phyloP scores from a whole-genome alignment of 208 protist species.

The Crithidia expoeki region DNA sequence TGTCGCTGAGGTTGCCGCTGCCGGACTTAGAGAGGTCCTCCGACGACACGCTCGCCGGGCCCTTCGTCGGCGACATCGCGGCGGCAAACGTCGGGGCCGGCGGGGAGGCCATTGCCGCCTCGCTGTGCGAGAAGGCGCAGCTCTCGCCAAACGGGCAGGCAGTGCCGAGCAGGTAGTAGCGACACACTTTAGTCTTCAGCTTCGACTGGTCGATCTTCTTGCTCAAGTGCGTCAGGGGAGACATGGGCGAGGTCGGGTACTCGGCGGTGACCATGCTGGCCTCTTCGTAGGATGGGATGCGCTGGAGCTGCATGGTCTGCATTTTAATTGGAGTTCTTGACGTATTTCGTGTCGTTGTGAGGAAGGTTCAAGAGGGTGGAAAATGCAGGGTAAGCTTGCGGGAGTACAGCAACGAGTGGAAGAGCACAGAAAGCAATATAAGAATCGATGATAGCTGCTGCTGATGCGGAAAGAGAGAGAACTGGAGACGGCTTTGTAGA shows the following conservation, averaged over 20 bases:
- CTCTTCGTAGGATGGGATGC: conserved; percentile 44
- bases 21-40: conserved; percentile 39
- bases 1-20: conserved; percentile 29
- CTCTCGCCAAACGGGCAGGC: conserved; percentile 80
- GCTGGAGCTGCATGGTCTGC: conserved; percentile 27
- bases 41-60: conserved; percentile 23
- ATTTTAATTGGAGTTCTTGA: too few species aligned
- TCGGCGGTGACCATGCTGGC: conserved; percentile 34
- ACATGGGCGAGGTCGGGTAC: conserved; percentile 31
- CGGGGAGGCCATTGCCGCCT: conserved; percentile 33
- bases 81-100: conserved; percentile 15
- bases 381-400: neutral
- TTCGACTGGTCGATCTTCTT: conserved; percentile 84
- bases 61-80: conserved; percentile 17
- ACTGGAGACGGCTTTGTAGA: neutral
- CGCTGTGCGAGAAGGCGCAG: conserved; percentile 90
- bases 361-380: neutral
- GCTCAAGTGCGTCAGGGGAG: conserved; percentile 23
- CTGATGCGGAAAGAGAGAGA: neutral
- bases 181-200: conserved; percentile 89
- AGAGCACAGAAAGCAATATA: neutral
- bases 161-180: conserved; percentile 72
- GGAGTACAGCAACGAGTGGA: too few species aligned
- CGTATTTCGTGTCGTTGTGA: too few species aligned
- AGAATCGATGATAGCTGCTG: neutral